These are phyloP conservation scores for Pyrenochaeta sp. DNA, from an alignment of 2,329 filamentous ascomycete species.

Conservation along the genomic window DNA sequence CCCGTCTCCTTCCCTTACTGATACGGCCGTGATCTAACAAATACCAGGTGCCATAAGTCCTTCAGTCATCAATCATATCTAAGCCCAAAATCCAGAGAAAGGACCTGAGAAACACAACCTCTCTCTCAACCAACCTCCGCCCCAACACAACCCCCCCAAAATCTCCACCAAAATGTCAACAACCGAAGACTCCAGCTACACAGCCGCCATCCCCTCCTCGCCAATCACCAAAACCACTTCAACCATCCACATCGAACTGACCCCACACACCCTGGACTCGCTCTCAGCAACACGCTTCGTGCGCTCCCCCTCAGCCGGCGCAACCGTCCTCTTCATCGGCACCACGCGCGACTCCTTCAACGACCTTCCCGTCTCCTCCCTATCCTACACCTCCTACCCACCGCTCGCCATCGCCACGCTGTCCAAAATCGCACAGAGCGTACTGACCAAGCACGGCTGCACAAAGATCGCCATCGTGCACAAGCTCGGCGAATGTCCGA, in stretches of 20 bases:
- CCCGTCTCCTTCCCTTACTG: too few relatives aligned
- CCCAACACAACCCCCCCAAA: not conserved
- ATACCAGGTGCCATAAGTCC: too few relatives aligned
- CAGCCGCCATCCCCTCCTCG: conserved; percentile 33
- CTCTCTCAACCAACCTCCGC: too few relatives aligned
- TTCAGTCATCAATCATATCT: too few relatives aligned
- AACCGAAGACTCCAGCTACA: conserved; percentile 35
- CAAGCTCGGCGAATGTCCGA: conserved; percentile 82
- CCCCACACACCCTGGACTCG: conserved; percentile 66
- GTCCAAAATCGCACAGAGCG: conserved; percentile 65
- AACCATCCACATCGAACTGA: conserved; percentile 73
- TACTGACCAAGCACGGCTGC: conserved; percentile 69
- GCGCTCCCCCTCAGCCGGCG: conserved; percentile 58
- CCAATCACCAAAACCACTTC: conserved; percentile 36
- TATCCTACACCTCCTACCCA: conserved; percentile 78
- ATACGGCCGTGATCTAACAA: too few relatives aligned
- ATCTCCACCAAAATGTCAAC: conserved; percentile 26
- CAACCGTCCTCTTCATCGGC: conserved; percentile 55
- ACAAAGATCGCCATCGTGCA: conserved; percentile 82
- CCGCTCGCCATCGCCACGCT: conserved; percentile 75
- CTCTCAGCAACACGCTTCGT: conserved; percentile 69
- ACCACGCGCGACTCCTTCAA: conserved; percentile 80
- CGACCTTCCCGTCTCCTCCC: conserved; percentile 73
- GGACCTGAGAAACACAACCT: too few relatives aligned
- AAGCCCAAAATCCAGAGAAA: too few relatives aligned